Percentiles rank a stretch among this genome's conserved stretches.
These are phyloP conservation scores for Xerocomus brunneocitrinus DNA, from an alignment of 768 basidiomycete species.

Conservation along the genomic window DNA sequence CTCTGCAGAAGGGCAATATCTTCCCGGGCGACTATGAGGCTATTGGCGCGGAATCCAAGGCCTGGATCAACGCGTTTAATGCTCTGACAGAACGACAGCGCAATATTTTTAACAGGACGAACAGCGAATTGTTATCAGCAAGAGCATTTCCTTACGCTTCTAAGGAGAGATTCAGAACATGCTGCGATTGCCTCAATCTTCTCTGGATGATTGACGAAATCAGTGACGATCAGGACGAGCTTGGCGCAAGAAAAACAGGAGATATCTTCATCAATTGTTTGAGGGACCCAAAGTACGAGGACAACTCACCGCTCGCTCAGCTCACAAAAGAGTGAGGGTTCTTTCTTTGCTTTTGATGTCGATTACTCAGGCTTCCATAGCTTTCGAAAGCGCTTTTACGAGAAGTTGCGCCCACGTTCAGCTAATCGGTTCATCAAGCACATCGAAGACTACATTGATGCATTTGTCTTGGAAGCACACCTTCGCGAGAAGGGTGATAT, in stretches of 20 bases:
- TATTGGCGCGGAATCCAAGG: constrained; percentile 52
- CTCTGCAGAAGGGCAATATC: constrained; percentile 42
- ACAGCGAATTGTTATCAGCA: constrained; percentile 58
- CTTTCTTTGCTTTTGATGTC: neutral
- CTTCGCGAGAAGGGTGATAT: constrained; percentile 55
- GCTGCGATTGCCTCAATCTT: constrained; percentile 58
- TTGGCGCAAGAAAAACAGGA: constrained; percentile 51
- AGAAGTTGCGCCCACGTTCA: constrained; percentile 39
- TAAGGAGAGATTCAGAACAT: constrained; percentile 53
- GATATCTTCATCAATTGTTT: constrained; percentile 50
- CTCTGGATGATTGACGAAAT: constrained; percentile 67
- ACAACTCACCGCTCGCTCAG: constrained; percentile 51
- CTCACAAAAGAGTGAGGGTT: constrained; percentile 57
- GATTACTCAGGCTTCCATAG: constrained; percentile 29
- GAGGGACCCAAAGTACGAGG: constrained; percentile 47
- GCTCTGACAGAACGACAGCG: constrained; percentile 57
- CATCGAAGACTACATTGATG: constrained; percentile 53
- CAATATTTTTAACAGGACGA: constrained; percentile 50
- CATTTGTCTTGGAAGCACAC: constrained; percentile 56
- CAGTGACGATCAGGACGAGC: constrained; percentile 59
- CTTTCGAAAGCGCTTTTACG: constrained; percentile 46
- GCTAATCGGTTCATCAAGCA: constrained; percentile 45
- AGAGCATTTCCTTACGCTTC: constrained; percentile 58
- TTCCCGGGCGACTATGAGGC: constrained; percentile 52
- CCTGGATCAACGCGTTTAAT: constrained; percentile 59